Base-by-base conservation (phyloP, 1,284 basidiomycete species). In the Exobasidium rhododendri region DNA sequence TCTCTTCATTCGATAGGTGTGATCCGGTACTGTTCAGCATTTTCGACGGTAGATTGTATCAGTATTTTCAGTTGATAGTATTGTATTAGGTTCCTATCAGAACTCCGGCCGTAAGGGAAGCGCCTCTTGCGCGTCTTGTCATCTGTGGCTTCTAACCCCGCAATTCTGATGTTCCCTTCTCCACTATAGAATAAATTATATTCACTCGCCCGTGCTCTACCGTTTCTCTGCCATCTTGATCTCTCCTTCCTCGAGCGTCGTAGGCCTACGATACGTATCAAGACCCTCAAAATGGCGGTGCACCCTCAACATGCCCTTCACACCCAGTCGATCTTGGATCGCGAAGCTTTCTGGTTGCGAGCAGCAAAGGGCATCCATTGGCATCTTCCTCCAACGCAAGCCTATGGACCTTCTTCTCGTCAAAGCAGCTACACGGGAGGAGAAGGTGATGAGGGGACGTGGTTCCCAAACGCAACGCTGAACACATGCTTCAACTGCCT, bases 381-480 rank as follows among this genome's bases (percentile, higher is more conserved):
- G 72, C 70, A 72, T 64, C 64, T 67, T 47, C 64, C 62, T 5
- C 72, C 70, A 31, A 61, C 63, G 11, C 54, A 62, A 13, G 66
- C 72, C 6, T 72, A 61, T 47, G 72, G 72, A 65, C 43, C 11
- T 22, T 55, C 61, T 31, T 26, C 11, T 60, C 60, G n/a, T 53
- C 56, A 45, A 65, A 50, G 20, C 3, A 28, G 13, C 13, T 50
- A 66, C 58, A 43, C 26, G 11, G 29, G 53, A 29, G 62, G 60
- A 20, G 13, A 17, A 20, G 47, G 24, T 24, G 5, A 50, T 3
- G 24, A 50, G 3, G 35, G 52, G 0, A 68, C 63, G 22, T 74
- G 71, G 71, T 74, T 74, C 58, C 71, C 71, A 3, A 61, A 67
- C 43, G 70, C 65, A 0, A 59, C 68, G 56, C 56, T 72, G 57